Evolutionary conservation across 306 rosid species (phyloP).

Genomic region (Senna tora): DNA sequence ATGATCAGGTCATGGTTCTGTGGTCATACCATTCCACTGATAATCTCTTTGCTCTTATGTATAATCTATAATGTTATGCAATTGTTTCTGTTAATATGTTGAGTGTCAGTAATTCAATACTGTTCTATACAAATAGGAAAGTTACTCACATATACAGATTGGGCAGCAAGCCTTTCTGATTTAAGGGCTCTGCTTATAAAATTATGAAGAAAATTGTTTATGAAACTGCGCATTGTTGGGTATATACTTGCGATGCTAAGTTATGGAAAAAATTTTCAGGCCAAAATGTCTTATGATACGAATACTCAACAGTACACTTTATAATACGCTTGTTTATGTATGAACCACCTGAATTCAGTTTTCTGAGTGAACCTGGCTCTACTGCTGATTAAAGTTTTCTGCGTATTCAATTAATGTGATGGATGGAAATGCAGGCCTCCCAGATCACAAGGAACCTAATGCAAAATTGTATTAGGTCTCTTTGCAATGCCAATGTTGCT

Average conservation of each 20-base stretch:
- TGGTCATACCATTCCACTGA: not conserved
- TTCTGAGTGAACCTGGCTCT: slow-evolving; percentile 21
- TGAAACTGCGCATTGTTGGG: not conserved
- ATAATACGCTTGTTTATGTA: not conserved
- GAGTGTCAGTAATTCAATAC: not conserved
- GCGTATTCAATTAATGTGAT: slow-evolving; percentile 18
- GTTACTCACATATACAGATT: not conserved
- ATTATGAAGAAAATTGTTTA: not conserved
- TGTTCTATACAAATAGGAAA: not conserved
- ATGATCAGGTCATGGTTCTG: slow-evolving; percentile 2
- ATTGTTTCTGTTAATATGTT: not conserved
- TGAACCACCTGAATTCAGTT: not conserved
- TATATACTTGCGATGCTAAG: slow-evolving; percentile 13
- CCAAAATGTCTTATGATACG: not conserved
- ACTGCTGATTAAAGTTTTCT: slow-evolving; percentile 17
- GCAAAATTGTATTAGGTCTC: slow-evolving; percentile 71
- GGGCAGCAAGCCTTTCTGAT: not conserved
- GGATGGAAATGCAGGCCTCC: slow-evolving; percentile 65
- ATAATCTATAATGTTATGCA: not conserved
- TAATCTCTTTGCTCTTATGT: not conserved
- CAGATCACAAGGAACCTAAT: slow-evolving; percentile 56
- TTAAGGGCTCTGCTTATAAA: not conserved
- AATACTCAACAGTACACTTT: not conserved
- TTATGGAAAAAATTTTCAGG: not conserved
- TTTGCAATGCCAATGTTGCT: slow-evolving; percentile 77